These are phyloP conservation scores for Plasmodium sp. DNA, from an alignment of 169 alveolate genomes.

Conservation along the genomic window DNA sequence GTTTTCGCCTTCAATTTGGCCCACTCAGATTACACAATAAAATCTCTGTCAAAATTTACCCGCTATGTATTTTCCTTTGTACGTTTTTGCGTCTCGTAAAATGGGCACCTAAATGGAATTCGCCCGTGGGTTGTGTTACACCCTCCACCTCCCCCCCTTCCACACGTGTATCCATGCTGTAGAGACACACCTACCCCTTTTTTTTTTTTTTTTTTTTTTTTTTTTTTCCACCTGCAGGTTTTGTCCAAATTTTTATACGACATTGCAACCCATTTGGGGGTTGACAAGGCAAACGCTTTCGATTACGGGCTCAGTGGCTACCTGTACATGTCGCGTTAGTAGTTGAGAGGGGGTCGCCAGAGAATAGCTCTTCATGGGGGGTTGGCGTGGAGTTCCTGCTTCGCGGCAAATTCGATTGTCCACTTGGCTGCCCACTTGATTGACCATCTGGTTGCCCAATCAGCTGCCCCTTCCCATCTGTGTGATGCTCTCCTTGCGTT, in stretches of 20 bases:
- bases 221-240: neutral
- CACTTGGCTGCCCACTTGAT: neutral
- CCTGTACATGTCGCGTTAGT: constrained; percentile 43
- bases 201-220: neutral
- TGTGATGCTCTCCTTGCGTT: neutral
- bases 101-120: neutral
- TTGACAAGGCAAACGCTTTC: constrained; percentile 26
- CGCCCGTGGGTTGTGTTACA: neutral
- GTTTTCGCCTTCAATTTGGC: constrained; percentile 23
- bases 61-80: constrained; percentile 49
- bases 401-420: neutral
- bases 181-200: neutral
- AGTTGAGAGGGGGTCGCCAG: neutral
- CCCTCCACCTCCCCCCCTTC: neutral
- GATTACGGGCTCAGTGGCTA: constrained; percentile 59
- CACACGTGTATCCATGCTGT: neutral
- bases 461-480: neutral
- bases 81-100: neutral
- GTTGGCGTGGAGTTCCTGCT: neutral
- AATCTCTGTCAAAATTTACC: constrained; percentile 8
- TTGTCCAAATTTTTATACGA: constrained; percentile 35
- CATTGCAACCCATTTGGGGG: constrained; percentile 17
- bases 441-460: neutral
- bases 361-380: neutral
- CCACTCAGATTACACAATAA: constrained; percentile 34